Conservation (phyloP, 1,284 basidiomycete species). For the Ustilago curta region DNA sequence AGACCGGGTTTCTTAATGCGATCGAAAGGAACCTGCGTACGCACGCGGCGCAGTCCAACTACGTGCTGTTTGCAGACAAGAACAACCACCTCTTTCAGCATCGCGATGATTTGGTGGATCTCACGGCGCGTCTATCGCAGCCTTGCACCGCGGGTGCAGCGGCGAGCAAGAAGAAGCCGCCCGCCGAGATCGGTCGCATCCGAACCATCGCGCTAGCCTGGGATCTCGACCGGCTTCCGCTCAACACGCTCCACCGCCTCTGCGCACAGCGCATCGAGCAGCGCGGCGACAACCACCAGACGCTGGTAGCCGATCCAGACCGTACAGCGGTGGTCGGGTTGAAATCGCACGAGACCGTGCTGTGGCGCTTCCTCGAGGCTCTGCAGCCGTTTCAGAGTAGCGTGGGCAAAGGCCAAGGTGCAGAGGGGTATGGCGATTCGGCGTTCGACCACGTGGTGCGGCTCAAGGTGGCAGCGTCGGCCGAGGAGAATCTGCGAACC, state of each 20-base stretch:
- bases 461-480: conserved; percentile 74
- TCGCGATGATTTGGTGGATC: conserved; percentile 61
- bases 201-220: conserved; percentile 59
- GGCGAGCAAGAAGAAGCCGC: conserved; percentile 3
- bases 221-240: conserved; percentile 51
- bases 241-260: conserved; percentile 55
- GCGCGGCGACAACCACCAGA: conserved; percentile 66
- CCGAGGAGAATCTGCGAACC: conserved; percentile 37
- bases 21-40: conserved; percentile 71
- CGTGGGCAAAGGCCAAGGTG: conserved; percentile 62
- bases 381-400: conserved; percentile 75
- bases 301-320: conserved; percentile 43
- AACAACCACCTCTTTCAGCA: conserved; percentile 68
- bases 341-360: conserved; percentile 78
- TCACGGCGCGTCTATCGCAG: conserved; percentile 23
- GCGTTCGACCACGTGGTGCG: conserved; percentile 78
- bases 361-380: conserved; percentile 79
- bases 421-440: conserved; percentile 69
- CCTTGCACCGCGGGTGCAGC: not conserved
- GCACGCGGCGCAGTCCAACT: conserved; percentile 4
- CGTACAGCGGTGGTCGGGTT: conserved; percentile 6
- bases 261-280: conserved; percentile 53
- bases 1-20: conserved; percentile 84
- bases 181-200: conserved; percentile 32
- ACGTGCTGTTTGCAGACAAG: conserved; percentile 64